These are phyloP conservation scores for Colletotrichum scovillei DNA, from an alignment of 2,329 filamentous ascomycete species.

Conservation along the genomic window DNA sequence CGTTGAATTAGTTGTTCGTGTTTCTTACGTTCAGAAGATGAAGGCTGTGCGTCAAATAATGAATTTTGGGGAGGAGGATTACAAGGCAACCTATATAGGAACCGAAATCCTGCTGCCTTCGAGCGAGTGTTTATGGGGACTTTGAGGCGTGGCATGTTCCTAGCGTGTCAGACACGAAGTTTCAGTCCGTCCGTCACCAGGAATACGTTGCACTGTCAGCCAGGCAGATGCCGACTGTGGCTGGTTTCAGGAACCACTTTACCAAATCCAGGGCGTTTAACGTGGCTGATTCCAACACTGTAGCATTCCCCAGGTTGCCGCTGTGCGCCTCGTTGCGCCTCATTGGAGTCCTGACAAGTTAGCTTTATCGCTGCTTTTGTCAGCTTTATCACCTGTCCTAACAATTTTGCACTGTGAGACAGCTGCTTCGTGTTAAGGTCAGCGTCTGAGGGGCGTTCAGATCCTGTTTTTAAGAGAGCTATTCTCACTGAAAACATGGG, in stretches of 20 bases:
- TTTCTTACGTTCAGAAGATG: not conserved
- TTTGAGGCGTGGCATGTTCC: conserved; percentile 4
- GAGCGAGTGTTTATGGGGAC: not conserved
- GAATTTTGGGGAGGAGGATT: not conserved
- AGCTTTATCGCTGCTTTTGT: not conserved
- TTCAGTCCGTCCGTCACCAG: conserved; percentile 12
- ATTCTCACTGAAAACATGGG: not conserved
- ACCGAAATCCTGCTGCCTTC: conserved; percentile 28
- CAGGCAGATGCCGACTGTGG: conserved; percentile 21
- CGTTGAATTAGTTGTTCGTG: not conserved
- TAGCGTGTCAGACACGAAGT: conserved; percentile 30
- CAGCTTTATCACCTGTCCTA: not conserved
- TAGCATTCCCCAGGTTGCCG: conserved; percentile 7
- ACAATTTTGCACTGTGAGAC: not conserved
- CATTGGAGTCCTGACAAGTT: not conserved
- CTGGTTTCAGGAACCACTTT: conserved; percentile 34
- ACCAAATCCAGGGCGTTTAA: conserved; percentile 3
- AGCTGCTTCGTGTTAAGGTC: not conserved
- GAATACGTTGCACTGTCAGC: not conserved
- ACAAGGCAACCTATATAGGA: conserved; percentile 4
- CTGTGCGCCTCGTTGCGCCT: not conserved
- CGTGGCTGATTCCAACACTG: conserved; percentile 9
- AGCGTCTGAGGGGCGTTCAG: not conserved
- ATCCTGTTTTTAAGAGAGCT: not conserved
- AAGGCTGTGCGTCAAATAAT: not conserved